Conservation (phyloP, 1,284 basidiomycete genomes). For the Phenoliferia sp. region DNA sequence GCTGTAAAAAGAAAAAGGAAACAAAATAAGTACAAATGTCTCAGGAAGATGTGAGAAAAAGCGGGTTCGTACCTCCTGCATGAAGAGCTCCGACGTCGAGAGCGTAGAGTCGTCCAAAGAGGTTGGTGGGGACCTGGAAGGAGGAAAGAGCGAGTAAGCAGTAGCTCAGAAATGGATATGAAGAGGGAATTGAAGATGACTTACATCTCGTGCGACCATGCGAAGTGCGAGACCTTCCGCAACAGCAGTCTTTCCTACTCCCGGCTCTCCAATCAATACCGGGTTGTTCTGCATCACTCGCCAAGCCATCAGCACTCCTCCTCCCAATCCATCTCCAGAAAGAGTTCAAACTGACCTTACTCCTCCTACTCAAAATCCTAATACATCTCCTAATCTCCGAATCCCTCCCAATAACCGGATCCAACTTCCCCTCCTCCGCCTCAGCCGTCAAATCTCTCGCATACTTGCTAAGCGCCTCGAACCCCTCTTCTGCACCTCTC, state of each 20-base stretch:
- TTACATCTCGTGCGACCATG: conserved; percentile 91
- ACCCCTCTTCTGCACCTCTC: conserved; percentile 77
- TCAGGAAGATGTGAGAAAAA: neutral
- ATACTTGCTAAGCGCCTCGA: conserved; percentile 60
- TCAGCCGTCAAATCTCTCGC: conserved; percentile 44
- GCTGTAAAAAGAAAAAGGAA: neutral
- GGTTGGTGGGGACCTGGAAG: no score
- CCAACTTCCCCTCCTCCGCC: conserved; percentile 51
- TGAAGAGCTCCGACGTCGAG: conserved; percentile 93
- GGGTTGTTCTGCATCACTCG: conserved; percentile 73
- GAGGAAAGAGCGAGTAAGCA: conserved; percentile 76
- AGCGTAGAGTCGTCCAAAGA: conserved; percentile 47
- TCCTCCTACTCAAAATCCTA: conserved; percentile 68
- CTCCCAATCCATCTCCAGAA: neutral
- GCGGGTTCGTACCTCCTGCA: conserved; percentile 59
- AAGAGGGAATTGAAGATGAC: conserved; percentile 38
- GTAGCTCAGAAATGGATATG: conserved; percentile 46
- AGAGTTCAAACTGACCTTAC: conserved; percentile 45
- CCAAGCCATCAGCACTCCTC: neutral
- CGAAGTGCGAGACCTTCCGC: conserved; percentile 94
- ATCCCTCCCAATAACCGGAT: conserved; percentile 56
- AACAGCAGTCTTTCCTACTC: conserved; percentile 57
- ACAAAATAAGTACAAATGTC: neutral
- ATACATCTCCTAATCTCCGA: conserved; percentile 54
- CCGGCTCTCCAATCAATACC: conserved; percentile 83